Percentiles rank a stretch among this genome's conserved stretches.
These are phyloP conservation scores for Euphorbia lathyris DNA, from an alignment of 345 rosid species.

Conservation along the genomic window DNA sequence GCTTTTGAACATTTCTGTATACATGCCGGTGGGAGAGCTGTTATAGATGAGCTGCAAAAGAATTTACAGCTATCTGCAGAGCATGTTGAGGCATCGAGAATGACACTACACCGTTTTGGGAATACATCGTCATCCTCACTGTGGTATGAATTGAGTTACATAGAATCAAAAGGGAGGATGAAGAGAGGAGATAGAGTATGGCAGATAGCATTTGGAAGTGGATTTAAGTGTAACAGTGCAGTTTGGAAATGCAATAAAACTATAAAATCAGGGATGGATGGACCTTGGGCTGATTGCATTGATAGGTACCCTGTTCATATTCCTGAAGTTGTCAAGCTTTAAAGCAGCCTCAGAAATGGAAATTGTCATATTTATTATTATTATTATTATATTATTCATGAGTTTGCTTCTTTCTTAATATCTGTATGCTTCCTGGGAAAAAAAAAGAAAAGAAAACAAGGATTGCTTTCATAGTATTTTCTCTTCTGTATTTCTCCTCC, in stretches of 20 bases:
- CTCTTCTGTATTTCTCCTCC: not conserved
- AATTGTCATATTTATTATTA: not conserved
- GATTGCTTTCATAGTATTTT: not conserved
- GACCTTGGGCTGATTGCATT: conserved; percentile 47
- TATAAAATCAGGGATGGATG: conserved; percentile 25
- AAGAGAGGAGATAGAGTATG: conserved; percentile 48
- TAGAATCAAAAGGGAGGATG: conserved; percentile 46
- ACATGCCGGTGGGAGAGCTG: conserved; percentile 62
- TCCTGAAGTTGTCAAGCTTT: conserved; percentile 32
- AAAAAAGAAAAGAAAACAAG: not conserved
- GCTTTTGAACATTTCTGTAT: conserved; percentile 63
- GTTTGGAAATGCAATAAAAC: conserved; percentile 48
- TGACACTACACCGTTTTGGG: conserved; percentile 55
- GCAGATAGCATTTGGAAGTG: conserved; percentile 70
- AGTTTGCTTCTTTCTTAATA: not conserved
- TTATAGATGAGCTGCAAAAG: conserved; percentile 48
- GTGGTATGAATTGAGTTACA: conserved; percentile 52
- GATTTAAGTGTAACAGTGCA: conserved; percentile 60
- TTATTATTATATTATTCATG: not conserved
- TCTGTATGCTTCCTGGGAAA: not conserved
- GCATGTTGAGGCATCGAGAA: conserved; percentile 57
- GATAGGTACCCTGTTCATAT: conserved; percentile 36
- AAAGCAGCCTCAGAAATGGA: not conserved
- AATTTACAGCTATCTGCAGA: conserved; percentile 41
- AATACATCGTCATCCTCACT: conserved; percentile 64